phyloP scores from a whole-genome alignment of 2,329 filamentous ascomycete genomes.

The Penicillium vulpinum region DNA sequence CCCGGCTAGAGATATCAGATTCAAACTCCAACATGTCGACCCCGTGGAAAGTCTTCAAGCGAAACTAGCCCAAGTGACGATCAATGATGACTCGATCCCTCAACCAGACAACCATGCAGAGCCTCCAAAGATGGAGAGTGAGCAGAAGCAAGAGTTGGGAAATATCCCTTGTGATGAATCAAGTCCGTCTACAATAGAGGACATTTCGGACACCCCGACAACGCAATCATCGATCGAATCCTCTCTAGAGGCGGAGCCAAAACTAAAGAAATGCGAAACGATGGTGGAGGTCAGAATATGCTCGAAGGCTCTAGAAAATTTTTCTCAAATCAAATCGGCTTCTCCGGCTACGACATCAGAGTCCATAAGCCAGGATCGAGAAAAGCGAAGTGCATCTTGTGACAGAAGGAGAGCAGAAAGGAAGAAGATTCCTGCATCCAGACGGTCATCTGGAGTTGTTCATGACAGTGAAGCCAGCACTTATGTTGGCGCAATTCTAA shows the following conservation, averaged over 20 bases:
- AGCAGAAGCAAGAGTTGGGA: neutral
- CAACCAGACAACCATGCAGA: neutral
- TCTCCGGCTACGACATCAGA: neutral
- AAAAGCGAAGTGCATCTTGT: neutral
- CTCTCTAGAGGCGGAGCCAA: conserved; percentile 6
- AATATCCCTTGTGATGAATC: neutral
- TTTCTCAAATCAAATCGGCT: neutral
- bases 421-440: conserved; percentile 21
- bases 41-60: conserved; percentile 25
- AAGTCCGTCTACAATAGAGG: neutral
- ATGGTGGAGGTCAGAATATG: conserved; percentile 35
- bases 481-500: conserved; percentile 40
- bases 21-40: conserved; percentile 9
- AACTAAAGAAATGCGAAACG: conserved; percentile 14
- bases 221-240: conserved; percentile 2
- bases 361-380: neutral
- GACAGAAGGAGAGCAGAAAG: conserved; percentile 13
- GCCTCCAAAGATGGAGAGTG: neutral
- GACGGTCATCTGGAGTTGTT: conserved; percentile 36
- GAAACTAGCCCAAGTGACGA: conserved; percentile 31
- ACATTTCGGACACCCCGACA: neutral
- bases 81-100: conserved; percentile 18
- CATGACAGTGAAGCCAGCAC: conserved; percentile 34
- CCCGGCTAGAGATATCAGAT: conserved; percentile 16
- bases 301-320: neutral